Evolutionary conservation across 2,329 filamentous ascomycete species (phyloP).

Genomic region (Aspergillus japonicus): DNA sequence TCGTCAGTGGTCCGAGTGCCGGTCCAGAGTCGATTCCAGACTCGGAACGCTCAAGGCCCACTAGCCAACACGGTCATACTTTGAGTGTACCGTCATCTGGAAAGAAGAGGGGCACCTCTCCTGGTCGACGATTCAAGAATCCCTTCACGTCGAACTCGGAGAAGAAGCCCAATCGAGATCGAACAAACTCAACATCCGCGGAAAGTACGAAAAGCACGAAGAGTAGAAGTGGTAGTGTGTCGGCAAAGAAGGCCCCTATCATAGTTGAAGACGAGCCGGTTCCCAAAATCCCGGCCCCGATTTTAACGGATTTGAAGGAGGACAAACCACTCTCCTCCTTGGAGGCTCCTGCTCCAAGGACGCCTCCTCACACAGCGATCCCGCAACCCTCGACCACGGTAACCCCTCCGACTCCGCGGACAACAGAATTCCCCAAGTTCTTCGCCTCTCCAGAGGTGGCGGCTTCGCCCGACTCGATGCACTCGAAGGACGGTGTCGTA

Average conservation of each 20-base stretch:
- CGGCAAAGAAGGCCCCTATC: conserved; percentile 31
- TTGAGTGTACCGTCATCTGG: conserved; percentile 35
- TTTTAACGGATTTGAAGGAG: conserved; percentile 32
- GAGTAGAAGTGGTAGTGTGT: conserved; percentile 36
- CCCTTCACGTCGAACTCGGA: conserved; percentile 59
- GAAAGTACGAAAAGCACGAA: conserved; percentile 46
- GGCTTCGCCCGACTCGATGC: conserved; percentile 41
- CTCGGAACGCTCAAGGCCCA: conserved; percentile 32
- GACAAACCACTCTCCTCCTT: conserved; percentile 24
- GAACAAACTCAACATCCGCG: conserved; percentile 42
- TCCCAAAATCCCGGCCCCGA: conserved; percentile 32
- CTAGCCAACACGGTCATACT: conserved; percentile 29
- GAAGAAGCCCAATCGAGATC: conserved; percentile 51
- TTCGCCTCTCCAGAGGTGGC: conserved; percentile 30
- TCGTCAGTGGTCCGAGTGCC: conserved; percentile 29
- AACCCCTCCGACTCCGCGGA: conserved; percentile 61
- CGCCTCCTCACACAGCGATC: conserved; percentile 33
- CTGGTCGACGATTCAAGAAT: conserved; percentile 68
- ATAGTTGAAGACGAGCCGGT: conserved; percentile 29
- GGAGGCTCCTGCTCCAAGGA: conserved; percentile 29
- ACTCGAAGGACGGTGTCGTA: conserved; percentile 48
- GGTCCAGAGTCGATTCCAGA: conserved; percentile 43
- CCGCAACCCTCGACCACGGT: conserved; percentile 52
- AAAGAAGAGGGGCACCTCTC: conserved; percentile 64
- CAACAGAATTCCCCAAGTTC: conserved; percentile 35